Evolutionary conservation across 192 early-diverging fungal species (phyloP).

Genomic region (Borealophlyctis nickersoniae): DNA sequence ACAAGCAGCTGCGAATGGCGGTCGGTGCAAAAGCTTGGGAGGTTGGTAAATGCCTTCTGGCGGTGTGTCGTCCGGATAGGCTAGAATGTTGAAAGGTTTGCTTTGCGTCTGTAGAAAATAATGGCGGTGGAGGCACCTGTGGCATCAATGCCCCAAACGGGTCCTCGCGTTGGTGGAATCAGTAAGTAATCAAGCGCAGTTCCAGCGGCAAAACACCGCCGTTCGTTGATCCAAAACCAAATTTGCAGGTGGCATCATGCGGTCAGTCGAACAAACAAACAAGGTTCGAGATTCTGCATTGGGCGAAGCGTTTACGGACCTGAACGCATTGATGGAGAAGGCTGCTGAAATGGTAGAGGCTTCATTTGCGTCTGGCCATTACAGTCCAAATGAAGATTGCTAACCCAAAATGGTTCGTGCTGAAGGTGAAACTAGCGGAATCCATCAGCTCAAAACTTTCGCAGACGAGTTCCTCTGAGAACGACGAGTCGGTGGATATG

Average conservation of each 20-base stretch:
- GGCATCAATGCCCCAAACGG: constrained; percentile 10
- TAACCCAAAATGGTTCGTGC: no score
- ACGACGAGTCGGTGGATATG: constrained; percentile 44
- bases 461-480: constrained; percentile 26
- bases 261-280: constrained; percentile 61
- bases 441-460: constrained; percentile 57
- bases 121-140: not conserved
- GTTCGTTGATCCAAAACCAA: no score
- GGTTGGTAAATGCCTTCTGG: constrained; percentile 26
- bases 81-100: no score
- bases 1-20: constrained; percentile 59
- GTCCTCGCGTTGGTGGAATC: constrained; percentile 41
- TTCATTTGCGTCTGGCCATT: no score
- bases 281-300: constrained; percentile 68
- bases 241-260: constrained; percentile 59
- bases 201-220: not conserved
- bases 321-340: constrained; percentile 82
- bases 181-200: constrained; percentile 29
- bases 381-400: no score
- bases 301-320: constrained; percentile 80
- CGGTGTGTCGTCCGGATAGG: not conserved
- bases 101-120: no score
- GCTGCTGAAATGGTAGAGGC: constrained; percentile 88
- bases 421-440: constrained; percentile 65
- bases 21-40: constrained; percentile 65